Evolutionary conservation across 2,329 filamentous ascomycete genomes (phyloP).

Genomic region (Tolypocladium guangdongense): DNA sequence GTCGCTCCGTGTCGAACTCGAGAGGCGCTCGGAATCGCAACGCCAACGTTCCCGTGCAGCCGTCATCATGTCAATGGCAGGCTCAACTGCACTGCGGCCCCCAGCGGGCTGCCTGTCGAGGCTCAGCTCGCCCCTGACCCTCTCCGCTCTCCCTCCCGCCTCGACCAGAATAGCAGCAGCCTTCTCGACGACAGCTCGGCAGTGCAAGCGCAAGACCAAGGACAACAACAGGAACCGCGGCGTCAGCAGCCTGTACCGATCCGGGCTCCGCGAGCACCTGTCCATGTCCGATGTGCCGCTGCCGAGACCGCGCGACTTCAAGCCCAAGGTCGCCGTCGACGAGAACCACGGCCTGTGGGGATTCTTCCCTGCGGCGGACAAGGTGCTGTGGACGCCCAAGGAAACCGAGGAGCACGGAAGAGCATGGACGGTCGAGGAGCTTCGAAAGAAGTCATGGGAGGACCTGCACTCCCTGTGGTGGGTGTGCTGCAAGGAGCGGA

Average conservation of each 20-base stretch:
- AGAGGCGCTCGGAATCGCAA: not conserved
- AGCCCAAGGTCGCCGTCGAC: conserved; percentile 49
- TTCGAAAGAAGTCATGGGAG: conserved; percentile 85
- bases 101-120: conserved; percentile 12
- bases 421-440: conserved; percentile 73
- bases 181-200: conserved; percentile 46
- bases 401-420: conserved; percentile 66
- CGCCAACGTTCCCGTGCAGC: not conserved
- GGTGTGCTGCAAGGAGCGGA: conserved; percentile 84
- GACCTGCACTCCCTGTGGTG: conserved; percentile 91
- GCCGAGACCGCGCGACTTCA: conserved; percentile 56
- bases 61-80: conserved; percentile 15
- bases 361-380: conserved; percentile 69
- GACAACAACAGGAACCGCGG: conserved; percentile 76
- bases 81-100: conserved; percentile 15
- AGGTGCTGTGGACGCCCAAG: conserved; percentile 59
- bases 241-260: conserved; percentile 68
- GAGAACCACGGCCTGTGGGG: conserved; percentile 81
- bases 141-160: conserved; percentile 4
- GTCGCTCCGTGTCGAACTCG: not conserved
- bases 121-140: conserved; percentile 1
- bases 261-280: conserved; percentile 63
- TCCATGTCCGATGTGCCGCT: conserved; percentile 62
- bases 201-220: conserved; percentile 39
- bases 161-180: conserved; percentile 13